These are phyloP conservation scores for Gossypium turneri DNA, from an alignment of 345 rosid species.

Conservation along the genomic window DNA sequence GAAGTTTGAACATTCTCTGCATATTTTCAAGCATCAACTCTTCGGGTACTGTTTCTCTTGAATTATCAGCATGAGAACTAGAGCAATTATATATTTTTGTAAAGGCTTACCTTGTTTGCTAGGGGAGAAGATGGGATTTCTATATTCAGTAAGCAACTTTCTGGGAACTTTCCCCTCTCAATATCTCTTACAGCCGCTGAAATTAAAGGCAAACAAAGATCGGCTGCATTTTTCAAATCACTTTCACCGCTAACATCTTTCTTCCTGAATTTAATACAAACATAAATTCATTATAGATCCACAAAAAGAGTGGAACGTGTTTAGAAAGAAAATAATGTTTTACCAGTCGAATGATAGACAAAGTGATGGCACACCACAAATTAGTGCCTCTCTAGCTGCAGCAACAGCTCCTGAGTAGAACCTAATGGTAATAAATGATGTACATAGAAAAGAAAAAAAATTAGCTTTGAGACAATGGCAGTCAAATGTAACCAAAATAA, in stretches of 20 bases:
- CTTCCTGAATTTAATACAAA: conserved; percentile 26
- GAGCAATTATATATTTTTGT: background rate
- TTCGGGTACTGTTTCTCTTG: background rate
- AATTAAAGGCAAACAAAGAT: conserved; percentile 40
- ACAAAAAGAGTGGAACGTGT: background rate
- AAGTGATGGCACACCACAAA: conserved; percentile 35
- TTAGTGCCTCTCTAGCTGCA: conserved; percentile 45
- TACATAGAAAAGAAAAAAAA: background rate
- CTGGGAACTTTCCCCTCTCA: conserved; percentile 36
- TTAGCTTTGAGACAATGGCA: background rate
- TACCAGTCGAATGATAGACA: conserved; percentile 39
- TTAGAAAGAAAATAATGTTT: background rate
- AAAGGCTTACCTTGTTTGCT: conserved; percentile 29
- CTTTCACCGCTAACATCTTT: conserved; percentile 34
- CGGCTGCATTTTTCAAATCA: conserved; percentile 39
- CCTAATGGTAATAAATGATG: conserved; percentile 24
- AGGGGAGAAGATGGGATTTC: conserved; percentile 31
- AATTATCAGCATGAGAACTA: background rate
- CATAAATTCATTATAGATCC: background rate
- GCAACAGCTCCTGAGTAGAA: conserved; percentile 42
- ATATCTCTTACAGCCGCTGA: conserved; percentile 38
- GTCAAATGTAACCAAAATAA: background rate
- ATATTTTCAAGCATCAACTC: background rate
- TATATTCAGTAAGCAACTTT: conserved; percentile 35
- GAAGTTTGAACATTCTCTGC: background rate